Evolutionary conservation across 176 grass and related monocot species (phyloP).

Genomic region (Lolium multiflorum): DNA sequence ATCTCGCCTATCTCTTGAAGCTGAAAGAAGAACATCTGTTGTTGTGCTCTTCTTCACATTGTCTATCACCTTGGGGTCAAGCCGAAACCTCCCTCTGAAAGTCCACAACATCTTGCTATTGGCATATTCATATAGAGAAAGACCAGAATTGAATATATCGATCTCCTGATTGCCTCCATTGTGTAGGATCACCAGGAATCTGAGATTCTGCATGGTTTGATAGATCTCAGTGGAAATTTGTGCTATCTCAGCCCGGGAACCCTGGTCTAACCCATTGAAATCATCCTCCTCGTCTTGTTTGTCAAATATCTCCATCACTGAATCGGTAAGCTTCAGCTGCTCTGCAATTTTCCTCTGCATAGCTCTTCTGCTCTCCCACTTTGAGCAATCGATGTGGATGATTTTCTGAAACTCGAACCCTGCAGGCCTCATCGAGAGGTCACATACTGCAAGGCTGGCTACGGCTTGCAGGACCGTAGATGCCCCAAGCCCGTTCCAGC

Average conservation of each 20-base stretch:
- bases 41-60: neutral
- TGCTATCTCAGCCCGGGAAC: neutral
- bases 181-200: slow-evolving; percentile 14
- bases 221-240: neutral
- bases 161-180: slow-evolving; percentile 33
- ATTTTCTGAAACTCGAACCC: neutral
- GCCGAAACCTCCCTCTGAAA: slow-evolving; percentile 24
- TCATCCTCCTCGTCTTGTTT: neutral
- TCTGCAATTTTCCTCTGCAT: neutral
- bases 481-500: slow-evolving; percentile 1
- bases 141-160: neutral
- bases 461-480: neutral
- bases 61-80: neutral
- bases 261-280: neutral
- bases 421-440: accelerated
- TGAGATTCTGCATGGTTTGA: neutral
- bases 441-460: neutral
- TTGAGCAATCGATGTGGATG: neutral
- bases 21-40: neutral
- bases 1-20: neutral
- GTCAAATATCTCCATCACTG: neutral
- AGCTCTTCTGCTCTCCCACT: neutral
- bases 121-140: neutral
- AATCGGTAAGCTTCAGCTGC: neutral
- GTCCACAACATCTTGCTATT: slow-evolving; percentile 9